Percentiles rank a stretch among this genome's conserved stretches.
Evolutionary conservation across 139 green algal species (phyloP).

Genomic region (Chlamydomonas sphaeroides): DNA sequence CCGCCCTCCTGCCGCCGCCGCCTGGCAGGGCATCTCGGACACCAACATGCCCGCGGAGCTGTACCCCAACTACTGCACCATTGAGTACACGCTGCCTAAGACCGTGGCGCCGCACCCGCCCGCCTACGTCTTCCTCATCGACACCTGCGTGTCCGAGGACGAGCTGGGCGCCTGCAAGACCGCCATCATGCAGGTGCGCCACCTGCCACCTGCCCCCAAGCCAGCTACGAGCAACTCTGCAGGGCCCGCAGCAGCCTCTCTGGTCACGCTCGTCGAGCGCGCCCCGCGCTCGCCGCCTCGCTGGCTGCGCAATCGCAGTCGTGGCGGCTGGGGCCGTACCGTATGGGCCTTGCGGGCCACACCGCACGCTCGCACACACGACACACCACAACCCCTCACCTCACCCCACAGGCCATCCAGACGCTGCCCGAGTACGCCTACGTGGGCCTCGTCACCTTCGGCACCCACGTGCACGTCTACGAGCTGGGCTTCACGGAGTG

Average conservation of each 20-base stretch:
- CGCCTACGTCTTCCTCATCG: constrained; percentile 95
- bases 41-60: constrained; percentile 94
- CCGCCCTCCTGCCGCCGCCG: too few relatives aligned
- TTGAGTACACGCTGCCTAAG: constrained; percentile 93
- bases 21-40: constrained; percentile 85
- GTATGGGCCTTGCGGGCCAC: too few relatives aligned
- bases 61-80: constrained; percentile 94
- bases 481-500: constrained; percentile 95
- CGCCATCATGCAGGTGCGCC: constrained; percentile 78
- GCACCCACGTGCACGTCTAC: constrained; percentile 97
- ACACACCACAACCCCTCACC: too few relatives aligned
- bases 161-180: constrained; percentile 86
- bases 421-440: constrained; percentile 77
- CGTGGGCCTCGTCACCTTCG: constrained; percentile 93
- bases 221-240: too few relatives aligned
- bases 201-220: too few relatives aligned
- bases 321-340: too few relatives aligned
- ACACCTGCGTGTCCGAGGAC: constrained; percentile 91
- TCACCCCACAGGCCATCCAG: constrained; percentile 41
- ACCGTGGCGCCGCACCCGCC: constrained; percentile 72
- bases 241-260: too few relatives aligned
- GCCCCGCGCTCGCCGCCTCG: too few relatives aligned
- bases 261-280: too few relatives aligned
- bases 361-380: too few relatives aligned
- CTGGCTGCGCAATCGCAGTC: too few relatives aligned